These are phyloP conservation scores for Lipomyces sp. DNA, from an alignment of 805 yeast genomes.

Conservation along the genomic window DNA sequence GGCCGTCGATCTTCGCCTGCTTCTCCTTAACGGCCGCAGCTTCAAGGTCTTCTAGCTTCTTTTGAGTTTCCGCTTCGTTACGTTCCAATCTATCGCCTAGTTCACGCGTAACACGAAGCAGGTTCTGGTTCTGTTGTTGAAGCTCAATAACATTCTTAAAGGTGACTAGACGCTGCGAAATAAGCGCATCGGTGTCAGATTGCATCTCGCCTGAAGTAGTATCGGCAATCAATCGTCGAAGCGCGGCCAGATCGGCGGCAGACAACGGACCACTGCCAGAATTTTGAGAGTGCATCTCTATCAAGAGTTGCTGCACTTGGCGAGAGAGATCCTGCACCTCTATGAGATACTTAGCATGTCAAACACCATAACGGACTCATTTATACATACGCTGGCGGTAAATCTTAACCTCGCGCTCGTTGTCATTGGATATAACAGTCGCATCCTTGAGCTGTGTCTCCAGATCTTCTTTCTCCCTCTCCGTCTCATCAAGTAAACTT, in stretches of 20 bases:
- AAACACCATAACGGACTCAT: constrained; percentile 45
- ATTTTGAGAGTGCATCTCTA: constrained; percentile 61
- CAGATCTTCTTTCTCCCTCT: constrained; percentile 48
- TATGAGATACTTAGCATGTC: constrained; percentile 55
- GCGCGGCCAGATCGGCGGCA: constrained; percentile 64
- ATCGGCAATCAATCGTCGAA: constrained; percentile 47
- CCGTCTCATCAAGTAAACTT: constrained; percentile 52
- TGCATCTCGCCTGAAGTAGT: constrained; percentile 45
- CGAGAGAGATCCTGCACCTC: constrained; percentile 71
- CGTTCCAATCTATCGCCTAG: constrained; percentile 73
- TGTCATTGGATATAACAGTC: constrained; percentile 46
- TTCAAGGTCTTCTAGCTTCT: constrained; percentile 40
- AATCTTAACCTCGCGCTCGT: constrained; percentile 43
- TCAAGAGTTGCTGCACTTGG: constrained; percentile 76
- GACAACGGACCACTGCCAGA: constrained; percentile 66
- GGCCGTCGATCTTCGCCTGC: constrained; percentile 42
- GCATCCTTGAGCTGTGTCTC: constrained; percentile 45
- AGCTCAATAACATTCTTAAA: constrained; percentile 71
- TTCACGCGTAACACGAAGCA: constrained; percentile 69
- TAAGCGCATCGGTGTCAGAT: constrained; percentile 72
- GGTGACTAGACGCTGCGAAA: constrained; percentile 72
- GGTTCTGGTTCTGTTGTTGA: constrained; percentile 73
- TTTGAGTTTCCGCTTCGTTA: constrained; percentile 52
- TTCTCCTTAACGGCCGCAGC: constrained; percentile 47
- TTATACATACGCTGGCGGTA: constrained; percentile 30